Conservation (phyloP, 1,284 basidiomycete genomes). For the Sanghuangporus baumii region DNA sequence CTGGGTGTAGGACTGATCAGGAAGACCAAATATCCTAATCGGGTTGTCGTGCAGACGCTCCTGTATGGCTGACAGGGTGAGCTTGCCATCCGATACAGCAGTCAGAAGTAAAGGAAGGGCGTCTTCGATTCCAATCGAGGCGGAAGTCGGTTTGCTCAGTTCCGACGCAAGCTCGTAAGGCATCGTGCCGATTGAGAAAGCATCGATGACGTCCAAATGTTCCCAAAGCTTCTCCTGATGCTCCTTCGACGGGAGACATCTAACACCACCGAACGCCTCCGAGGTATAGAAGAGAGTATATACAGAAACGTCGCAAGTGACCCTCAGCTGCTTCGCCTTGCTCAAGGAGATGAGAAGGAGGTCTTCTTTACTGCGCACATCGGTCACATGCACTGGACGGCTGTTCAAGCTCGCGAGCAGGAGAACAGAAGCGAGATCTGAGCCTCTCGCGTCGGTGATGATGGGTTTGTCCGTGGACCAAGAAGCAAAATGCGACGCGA, state of each 20-base stretch:
- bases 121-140: constrained; percentile 84
- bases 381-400: constrained; percentile 90
- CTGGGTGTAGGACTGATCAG: constrained; percentile 81
- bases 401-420: constrained; percentile 90
- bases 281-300: constrained; percentile 89
- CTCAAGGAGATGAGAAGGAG: constrained; percentile 88
- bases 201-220: constrained; percentile 82
- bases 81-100: constrained; percentile 75
- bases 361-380: constrained; percentile 86
- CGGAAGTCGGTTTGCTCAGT: constrained; percentile 58
- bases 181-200: constrained; percentile 84
- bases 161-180: constrained; percentile 78
- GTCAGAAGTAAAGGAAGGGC: constrained; percentile 84
- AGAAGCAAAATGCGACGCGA: constrained; percentile 84
- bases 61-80: constrained; percentile 83
- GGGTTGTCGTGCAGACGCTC: constrained; percentile 88
- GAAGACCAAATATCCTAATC: constrained; percentile 85
- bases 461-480: constrained; percentile 94
- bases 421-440: constrained; percentile 90
- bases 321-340: constrained; percentile 91
- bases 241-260: constrained; percentile 66
- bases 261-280: constrained; percentile 65
- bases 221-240: constrained; percentile 90
- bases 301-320: constrained; percentile 94
- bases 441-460: constrained; percentile 89